Conservation (phyloP, 495 filamentous ascomycete species). For the Trichoderma reesei region DNA sequence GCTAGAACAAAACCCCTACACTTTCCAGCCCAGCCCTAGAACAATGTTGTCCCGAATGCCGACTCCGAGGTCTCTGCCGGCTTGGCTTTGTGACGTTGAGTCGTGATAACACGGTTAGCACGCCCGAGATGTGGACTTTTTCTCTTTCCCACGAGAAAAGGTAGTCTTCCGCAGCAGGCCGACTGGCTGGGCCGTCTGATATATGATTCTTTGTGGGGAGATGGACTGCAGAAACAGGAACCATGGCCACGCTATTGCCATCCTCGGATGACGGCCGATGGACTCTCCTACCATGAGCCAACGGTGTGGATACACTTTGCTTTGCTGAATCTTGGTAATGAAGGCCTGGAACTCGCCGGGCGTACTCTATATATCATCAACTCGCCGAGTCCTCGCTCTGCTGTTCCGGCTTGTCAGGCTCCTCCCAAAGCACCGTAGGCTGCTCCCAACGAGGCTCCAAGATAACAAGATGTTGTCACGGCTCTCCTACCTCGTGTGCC, state of each 20-base stretch:
- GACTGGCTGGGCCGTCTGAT: not conserved
- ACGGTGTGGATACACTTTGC: not conserved
- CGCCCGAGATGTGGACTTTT: not conserved
- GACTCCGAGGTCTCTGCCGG: not conserved
- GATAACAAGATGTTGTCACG: not conserved
- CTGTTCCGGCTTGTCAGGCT: not conserved
- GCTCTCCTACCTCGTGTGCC: not conserved
- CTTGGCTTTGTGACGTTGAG: not conserved
- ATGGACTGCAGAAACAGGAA: not conserved
- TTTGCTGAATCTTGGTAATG: not conserved
- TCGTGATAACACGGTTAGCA: not conserved
- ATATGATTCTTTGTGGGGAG: not conserved
- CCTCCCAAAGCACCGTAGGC: not conserved
- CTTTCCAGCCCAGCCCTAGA: not conserved
- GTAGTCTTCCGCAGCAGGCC: not conserved
- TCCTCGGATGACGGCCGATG: not conserved
- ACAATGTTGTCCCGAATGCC: constrained; percentile 2
- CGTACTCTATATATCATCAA: not conserved
- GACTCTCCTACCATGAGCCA: not conserved
- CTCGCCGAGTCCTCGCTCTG: too few species aligned
- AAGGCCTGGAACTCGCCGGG: not conserved
- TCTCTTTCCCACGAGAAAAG: not conserved
- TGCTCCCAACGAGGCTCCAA: not conserved
- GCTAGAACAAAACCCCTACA: not conserved
- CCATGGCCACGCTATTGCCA: not conserved